A percentile compares a stretch with the other conserved stretches of the same genome.
Evolutionary conservation across 768 basidiomycete species (phyloP).

Genomic region (Austroboletus festivus): DNA sequence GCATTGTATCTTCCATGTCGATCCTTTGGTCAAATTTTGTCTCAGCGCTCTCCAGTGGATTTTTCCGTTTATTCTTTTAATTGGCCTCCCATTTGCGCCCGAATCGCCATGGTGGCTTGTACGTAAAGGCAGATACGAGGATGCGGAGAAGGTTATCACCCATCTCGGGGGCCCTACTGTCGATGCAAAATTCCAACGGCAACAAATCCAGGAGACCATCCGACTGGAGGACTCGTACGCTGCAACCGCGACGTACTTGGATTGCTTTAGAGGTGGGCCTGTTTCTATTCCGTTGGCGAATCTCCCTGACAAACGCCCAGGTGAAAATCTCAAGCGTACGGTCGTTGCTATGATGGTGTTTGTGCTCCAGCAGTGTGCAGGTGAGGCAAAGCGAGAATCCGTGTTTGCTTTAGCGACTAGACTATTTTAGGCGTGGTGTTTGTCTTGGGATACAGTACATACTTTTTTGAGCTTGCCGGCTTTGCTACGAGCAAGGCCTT

Average conservation of each 20-base stretch:
- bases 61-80: constrained; percentile 30
- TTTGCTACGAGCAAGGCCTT: constrained; percentile 29
- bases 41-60: constrained; percentile 32
- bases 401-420: not conserved
- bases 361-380: constrained; percentile 26
- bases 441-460: constrained; percentile 28
- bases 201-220: constrained; percentile 31
- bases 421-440: constrained; percentile 22
- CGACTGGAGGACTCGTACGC: constrained; percentile 29
- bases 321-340: constrained; percentile 25
- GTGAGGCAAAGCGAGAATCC: not conserved
- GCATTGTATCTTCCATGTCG: not conserved
- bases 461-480: constrained; percentile 37
- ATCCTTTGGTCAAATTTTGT: not conserved
- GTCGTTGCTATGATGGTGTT: constrained; percentile 31
- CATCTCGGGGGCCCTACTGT: constrained; percentile 21
- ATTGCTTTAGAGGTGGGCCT: constrained; percentile 31
- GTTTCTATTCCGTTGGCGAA: not conserved
- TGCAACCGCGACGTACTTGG: constrained; percentile 25
- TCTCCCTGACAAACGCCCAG: constrained; percentile 2
- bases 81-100: constrained; percentile 31
- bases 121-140: constrained; percentile 25
- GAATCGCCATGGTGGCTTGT: constrained; percentile 36
- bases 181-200: constrained; percentile 20
- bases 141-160: constrained; percentile 19